Base-by-base conservation (phyloP, 2,329 filamentous ascomycete genomes). In the Byssochlamys sp. region DNA sequence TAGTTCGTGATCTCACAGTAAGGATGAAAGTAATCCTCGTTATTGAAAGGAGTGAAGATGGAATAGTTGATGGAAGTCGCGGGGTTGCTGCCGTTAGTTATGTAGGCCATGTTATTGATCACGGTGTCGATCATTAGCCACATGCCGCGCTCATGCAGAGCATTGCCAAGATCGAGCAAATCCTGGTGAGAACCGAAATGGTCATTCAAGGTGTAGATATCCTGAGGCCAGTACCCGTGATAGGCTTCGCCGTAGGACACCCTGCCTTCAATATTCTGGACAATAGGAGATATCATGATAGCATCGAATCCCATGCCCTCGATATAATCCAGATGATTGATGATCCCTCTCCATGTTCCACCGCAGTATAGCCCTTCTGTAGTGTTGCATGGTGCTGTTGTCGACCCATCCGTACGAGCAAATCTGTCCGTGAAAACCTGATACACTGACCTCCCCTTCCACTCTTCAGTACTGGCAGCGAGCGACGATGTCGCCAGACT, bases 41-140 rank as follows among this genome's bases (percentile, higher is more conserved):
- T 63, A 55, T 62, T 62, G 55, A 65, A 70, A 4, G 69, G 61
- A n/a, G 50, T 60, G 31, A 65, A 60, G 50, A 54, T 63, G 3
- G 64, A 66, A 54, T 69, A 69, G 29, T 67, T 60, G 28, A 57
- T 35, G 35, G 57, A 55, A 1, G 60, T 66, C 19, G 62, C 62
- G 0, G 68, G 67, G 45, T 67, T 54, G 27, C 62, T 61, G 10
- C 64, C 65, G 54, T 70, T 64, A 4, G 65, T 68, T 7, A 69
- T 65, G 11, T 64, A 71, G 6, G 67, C 75, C 71, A 77, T 73
- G 57, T 81, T 77, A 64, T 81, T 81, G 45, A 78, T 74, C 9
- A 81, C 78, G 1, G 79, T 73, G 60, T 81, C 79, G 52, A 80
- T 72, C 79, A 81, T 80, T 10, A 82, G 62, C 60, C 77, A 80